Evolutionary conservation across 2,329 filamentous ascomycete species (phyloP), one percentile per base, ranked within the genome.

Genomic region (Ophiostoma montium): DNA sequence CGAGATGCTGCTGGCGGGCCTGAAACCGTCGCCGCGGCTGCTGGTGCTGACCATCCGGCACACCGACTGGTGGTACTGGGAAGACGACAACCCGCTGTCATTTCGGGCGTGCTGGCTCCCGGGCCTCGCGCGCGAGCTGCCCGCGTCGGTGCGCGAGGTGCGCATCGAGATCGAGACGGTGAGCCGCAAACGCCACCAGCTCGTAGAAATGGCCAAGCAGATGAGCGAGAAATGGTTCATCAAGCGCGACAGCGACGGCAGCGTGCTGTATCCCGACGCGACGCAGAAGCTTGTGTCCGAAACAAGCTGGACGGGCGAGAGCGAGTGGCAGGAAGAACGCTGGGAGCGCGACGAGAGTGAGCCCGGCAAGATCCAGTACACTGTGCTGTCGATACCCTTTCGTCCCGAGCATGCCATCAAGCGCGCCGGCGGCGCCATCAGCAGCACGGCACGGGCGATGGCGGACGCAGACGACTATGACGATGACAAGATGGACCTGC

Each of bases 41-140:
- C 46, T 74, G 1, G 69, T 64, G 0, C 55, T 75, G 11, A 74
- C 70, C 0, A 63, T 75, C 8, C 65, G 70, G 0, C 71, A 74
- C 50, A 63, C 69, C 2, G 71, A 74, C 52, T 73, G 69, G 62
- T 72, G 67, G 67, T 59, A 46, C 16, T 70, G 68, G 69, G 67
- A 71, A 54, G 0, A 45, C 0, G 62, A 70, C 46, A 38, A 55
- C 4, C 60, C 59, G 2, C 57, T 73, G 6, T 51, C 54, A 5
- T 63, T 72, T 27, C 55, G 60, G 1, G 60, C 58, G 1, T 10
- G 33, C 0, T 72, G 69, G 68, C 61, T 70, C n/a, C 27, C 55
- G 5, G 35, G 13, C 0, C 45, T 61, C 1, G 50, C 54, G 19
- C 6, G 27, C 0, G 42, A 2, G 1, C 52, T 71, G 27, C 60